Conservation (phyloP, 768 basidiomycete species). For the Lepiota subincarnata region DNA sequence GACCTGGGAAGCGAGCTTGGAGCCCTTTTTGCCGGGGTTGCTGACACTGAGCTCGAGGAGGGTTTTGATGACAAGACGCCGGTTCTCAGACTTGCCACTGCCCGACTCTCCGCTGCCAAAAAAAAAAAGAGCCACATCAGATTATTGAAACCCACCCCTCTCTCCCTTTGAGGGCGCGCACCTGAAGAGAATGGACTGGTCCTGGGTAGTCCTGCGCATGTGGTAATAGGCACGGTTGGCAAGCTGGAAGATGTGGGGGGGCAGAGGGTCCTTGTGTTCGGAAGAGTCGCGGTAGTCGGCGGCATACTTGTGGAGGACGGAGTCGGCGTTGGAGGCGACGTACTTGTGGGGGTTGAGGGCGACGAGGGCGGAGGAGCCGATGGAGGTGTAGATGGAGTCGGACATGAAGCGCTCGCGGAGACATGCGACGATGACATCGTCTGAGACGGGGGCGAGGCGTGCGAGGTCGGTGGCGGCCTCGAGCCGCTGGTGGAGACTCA, state of each 20-base stretch:
- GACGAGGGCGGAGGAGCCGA: constrained; percentile 72
- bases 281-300: constrained; percentile 78
- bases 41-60: constrained; percentile 88
- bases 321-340: constrained; percentile 78
- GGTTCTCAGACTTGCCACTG: constrained; percentile 90
- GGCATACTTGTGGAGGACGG: constrained; percentile 80
- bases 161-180: no score
- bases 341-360: constrained; percentile 95
- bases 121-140: constrained; percentile 8
- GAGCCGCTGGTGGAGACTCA: constrained; percentile 60
- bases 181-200: constrained; percentile 87
- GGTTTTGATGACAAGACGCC: constrained; percentile 86
- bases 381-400: constrained; percentile 73
- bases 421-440: constrained; percentile 82
- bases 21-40: constrained; percentile 89
- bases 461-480: constrained; percentile 72
- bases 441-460: constrained; percentile 60
- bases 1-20: constrained; percentile 81
- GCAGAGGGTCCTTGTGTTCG: constrained; percentile 52
- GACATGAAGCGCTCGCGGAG: constrained; percentile 85
- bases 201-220: constrained; percentile 90
- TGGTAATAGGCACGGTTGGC: constrained; percentile 94
- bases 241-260: constrained; percentile 90
- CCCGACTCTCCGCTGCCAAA: constrained; percentile 80
- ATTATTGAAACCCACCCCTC: no score